Base-by-base conservation (phyloP, 306 rosid species). In the Abrus precatorius region DNA sequence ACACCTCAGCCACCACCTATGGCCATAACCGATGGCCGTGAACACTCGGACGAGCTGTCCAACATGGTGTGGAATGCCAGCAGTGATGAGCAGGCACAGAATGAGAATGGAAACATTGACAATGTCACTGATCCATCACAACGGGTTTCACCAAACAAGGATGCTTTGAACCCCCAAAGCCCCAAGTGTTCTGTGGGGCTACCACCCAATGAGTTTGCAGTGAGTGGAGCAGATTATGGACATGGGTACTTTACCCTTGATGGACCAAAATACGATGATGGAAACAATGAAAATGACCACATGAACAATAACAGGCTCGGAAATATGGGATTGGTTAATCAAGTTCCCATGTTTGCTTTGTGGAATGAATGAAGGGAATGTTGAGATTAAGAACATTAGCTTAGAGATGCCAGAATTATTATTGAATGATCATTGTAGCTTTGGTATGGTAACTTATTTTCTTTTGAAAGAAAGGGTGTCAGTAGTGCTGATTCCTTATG, bases 331-430 rank as follows among this genome's bases (percentile, higher is more conserved):
- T 66, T 93, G 86, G 96, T 81, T 87, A 94, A 89, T 84, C 93
- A 86, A 75, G 93, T 83, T 72, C 93, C 97, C 0, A 79, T 90
- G 91, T 95, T 95, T 88, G 97, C 98, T 41, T 74, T 95, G 74
- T 93, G 97, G 98, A 92, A 89, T 70, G 96, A 90, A 64, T 88
- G 82, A 79, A 6, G 27, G 38, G 64, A 20, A 14, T 9, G 27
- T 44, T 27, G 29, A 65, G 47, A 34, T 50, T 44, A 10, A 2
- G 50, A 59, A 70, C 43, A 72, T 73, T 78, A 79, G 81, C 77
- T 49, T 79, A 79, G 84, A 72, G 61, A 36, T 47, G 77, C 55
- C 34, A 78, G 80, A 78, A 73, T 77, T 73, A 73, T 77, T 73
- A 66, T 67, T 84, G 52, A 68, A 79, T 66, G 80, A 79, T 84